Evolutionary conservation across 768 basidiomycete species (phyloP), one percentile per base, ranked within the genome.

Genomic region (Mycena chlorophos): DNA sequence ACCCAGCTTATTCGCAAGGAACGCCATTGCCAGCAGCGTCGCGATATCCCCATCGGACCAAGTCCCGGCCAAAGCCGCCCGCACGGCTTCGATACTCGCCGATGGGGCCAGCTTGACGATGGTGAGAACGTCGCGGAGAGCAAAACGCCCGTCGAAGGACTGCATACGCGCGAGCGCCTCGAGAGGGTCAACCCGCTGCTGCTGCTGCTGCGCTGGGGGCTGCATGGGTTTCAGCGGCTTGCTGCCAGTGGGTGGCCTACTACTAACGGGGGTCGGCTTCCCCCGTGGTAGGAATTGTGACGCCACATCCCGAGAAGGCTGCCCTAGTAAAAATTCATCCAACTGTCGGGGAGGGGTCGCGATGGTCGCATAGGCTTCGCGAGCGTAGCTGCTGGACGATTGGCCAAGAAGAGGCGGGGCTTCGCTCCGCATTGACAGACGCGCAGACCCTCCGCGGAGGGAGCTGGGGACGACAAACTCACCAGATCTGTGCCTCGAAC

Each of bases 131-230:
- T 31, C 34, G 34, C 12, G 17, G 6, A 54, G 46, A 5, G 58
- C 51, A 45, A 57, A 63, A 52, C 55, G 27, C n/a, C 55, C 62
- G 43, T 59, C 55, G 43, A 63, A 60, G 5, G 57, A 25, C 25
- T 60, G 62, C 29, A 60, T 20, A 10, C 62, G 54, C 1, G 62
- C 62, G 23, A 63, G 62, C 16, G 49, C 52, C 38, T 60, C 58
- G 14, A 63, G 47, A 14, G 53, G 49, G 29, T 60, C 58, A 12
- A 37, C 22, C 13, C 39, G 39, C 20, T 14, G n/a, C 19, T 19
- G 38, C 20, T 20, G n/a, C 14, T 22, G 22, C n/a, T n/a, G 28
- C n/a, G 26, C 46, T 5, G 40, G 29, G 20, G 17, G 23, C 30
- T 22, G 37, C 38, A 28, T 43, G 27, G 28, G 26, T 2, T 3